Evolutionary conservation across 2,329 filamentous ascomycete genomes (phyloP), one percentile per base, ranked within the genome.

Genomic region (Trichoderma atroviride): DNA sequence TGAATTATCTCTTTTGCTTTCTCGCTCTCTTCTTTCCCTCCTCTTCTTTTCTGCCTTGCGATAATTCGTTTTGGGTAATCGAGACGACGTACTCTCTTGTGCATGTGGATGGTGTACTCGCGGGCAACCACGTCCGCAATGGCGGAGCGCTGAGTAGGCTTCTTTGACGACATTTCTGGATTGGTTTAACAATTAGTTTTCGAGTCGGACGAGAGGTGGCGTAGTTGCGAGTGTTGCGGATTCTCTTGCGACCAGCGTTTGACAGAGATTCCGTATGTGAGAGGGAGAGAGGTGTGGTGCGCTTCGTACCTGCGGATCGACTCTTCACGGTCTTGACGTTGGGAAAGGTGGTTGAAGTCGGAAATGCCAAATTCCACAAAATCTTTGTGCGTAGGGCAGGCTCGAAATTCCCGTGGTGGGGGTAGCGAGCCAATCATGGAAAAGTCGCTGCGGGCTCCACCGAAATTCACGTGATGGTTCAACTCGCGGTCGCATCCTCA

Each of bases 41-140:
- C 40, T 43, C 16, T 56, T 43, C 16, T 33, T 47, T 53, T 13
- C 24, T 47, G 31, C 33, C 3, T 7, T 47, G 24, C 55, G 47
- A 63, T 22, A 57, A 40, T 43, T 43, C 35, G 52, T 55, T 33
- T 53, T 64, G 72, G 70, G 69, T 27, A 59, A 68, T 61, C 60
- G 72, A 66, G 52, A 57, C 19, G 72, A 81, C 79, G 70, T 81
- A 82, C 80, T 75, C 95, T 92, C 92, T 97, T 98, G 93, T 99
- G 96, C 80, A 99, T 88, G 90, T 99, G 95, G 88, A 99, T 98
- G 85, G 96, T 99, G 91, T 99, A 99, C 89, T 99, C 96, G 89
- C 96, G 93, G 81, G 96, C 91, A 84, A 99, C 95, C 83, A 99
- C 96, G 86, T 99, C 95, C 85, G 93, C 91, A 85, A 99, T 97